A percentile compares a stretch with the other conserved stretches of the same genome.
Evolutionary conservation across 192 early-diverging fungal genomes (phyloP).

Genomic region (Entomortierella parvispora): DNA sequence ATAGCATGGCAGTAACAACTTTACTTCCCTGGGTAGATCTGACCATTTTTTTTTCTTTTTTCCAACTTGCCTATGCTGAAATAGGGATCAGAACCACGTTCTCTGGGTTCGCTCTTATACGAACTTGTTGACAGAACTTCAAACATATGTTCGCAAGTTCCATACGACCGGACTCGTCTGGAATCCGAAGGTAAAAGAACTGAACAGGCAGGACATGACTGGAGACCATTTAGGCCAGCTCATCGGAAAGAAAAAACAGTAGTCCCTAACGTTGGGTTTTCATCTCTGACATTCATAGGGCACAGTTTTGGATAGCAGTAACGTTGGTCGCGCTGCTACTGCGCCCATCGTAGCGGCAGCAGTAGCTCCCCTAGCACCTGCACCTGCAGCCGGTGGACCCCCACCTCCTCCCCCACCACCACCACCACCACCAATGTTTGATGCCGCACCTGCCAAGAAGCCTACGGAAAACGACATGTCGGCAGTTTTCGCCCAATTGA

Average conservation of each 20-base stretch:
- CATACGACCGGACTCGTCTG: constrained; percentile 92
- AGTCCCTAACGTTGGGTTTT: neutral
- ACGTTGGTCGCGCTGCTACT: constrained; percentile 47
- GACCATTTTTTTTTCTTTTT: neutral
- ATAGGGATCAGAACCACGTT: constrained; percentile 81
- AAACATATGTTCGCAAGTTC: constrained; percentile 87
- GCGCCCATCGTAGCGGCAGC: constrained; percentile 55
- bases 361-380: constrained; percentile 45
- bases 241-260: neutral
- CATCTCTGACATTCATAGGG: constrained; percentile 15
- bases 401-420: constrained; percentile 72
- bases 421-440: constrained; percentile 55
- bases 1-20: neutral
- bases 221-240: neutral
- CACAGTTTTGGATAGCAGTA: constrained; percentile 28
- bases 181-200: constrained; percentile 76
- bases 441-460: constrained; percentile 13
- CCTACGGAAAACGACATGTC: constrained; percentile 55
- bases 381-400: constrained; percentile 53
- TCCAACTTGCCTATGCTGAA: too few species aligned
- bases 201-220: neutral
- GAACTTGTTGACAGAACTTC: constrained; percentile 76
- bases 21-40: neutral
- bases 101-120: constrained; percentile 87
- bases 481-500: constrained; percentile 87